phyloP scores from a whole-genome alignment of 306 rosid species.

The Glycine tomentella region DNA sequence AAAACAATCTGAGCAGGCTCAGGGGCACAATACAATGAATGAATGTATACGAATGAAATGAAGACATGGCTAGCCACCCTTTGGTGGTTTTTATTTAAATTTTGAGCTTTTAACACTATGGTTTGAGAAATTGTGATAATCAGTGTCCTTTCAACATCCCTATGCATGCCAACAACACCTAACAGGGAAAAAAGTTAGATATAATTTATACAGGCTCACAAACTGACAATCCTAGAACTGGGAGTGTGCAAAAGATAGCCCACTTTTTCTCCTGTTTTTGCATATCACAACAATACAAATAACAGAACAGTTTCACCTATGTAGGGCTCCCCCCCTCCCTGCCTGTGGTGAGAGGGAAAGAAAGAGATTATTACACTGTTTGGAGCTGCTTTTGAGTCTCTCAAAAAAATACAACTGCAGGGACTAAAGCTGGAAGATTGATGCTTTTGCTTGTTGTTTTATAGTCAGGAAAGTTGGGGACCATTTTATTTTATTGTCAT shows the following conservation, averaged over 20 bases:
- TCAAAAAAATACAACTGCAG: constrained; percentile 71
- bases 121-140: constrained; percentile 55
- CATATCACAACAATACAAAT: constrained; percentile 58
- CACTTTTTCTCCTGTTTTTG: constrained; percentile 61
- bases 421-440: constrained; percentile 69
- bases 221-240: constrained; percentile 85
- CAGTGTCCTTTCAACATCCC: constrained; percentile 78
- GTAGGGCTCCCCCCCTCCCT: constrained; percentile 45
- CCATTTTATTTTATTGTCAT: constrained; percentile 66
- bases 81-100: neutral
- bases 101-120: neutral
- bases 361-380: constrained; percentile 50
- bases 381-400: constrained; percentile 63
- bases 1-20: constrained; percentile 48
- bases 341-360: constrained; percentile 52
- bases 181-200: constrained; percentile 55
- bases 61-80: neutral
- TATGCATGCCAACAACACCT: constrained; percentile 51
- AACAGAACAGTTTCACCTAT: constrained; percentile 60
- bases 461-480: constrained; percentile 61
- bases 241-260: constrained; percentile 80
- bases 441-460: constrained; percentile 63
- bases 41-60: no score
- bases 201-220: constrained; percentile 54
- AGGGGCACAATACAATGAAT: constrained; percentile 19